phyloP scores from a whole-genome alignment of 1,139 yeast genomes.

The Magnusiomyces sp. region DNA sequence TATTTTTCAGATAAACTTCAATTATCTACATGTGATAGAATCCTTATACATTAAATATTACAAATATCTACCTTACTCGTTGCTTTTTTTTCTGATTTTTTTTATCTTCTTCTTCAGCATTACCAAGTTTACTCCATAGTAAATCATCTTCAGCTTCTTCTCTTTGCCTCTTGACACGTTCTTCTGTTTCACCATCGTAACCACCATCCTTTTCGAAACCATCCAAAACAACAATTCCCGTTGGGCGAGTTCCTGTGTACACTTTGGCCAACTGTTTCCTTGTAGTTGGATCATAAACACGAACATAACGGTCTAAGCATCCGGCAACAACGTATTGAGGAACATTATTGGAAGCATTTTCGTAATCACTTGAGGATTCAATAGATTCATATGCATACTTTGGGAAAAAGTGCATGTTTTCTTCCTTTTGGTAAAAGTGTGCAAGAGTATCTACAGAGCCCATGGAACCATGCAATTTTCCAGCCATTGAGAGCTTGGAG shows the following conservation, averaged over 20 bases:
- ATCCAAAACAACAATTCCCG: conserved; percentile 43
- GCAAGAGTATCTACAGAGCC: conserved; percentile 19
- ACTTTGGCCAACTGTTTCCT: conserved; percentile 62
- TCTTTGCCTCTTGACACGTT: conserved; percentile 2
- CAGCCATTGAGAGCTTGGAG: conserved; percentile 13
- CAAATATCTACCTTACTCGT: too few species aligned
- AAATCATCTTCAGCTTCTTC: conserved; percentile 5
- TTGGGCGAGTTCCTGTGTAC: conserved; percentile 67
- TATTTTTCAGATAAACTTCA: too few species aligned
- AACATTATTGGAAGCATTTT: conserved; percentile 12
- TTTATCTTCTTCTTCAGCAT: conserved; percentile 10
- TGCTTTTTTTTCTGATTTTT: neutral
- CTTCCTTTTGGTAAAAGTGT: neutral
- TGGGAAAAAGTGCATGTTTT: neutral
- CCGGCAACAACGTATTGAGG: conserved; percentile 44
- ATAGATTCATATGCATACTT: neutral
- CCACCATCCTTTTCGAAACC: conserved; percentile 18
- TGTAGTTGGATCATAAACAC: conserved; percentile 57
- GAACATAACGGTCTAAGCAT: conserved; percentile 77
- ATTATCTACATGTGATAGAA: too few species aligned
- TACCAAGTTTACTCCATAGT: conserved; percentile 6
- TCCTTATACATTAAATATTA: too few species aligned
- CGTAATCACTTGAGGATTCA: neutral
- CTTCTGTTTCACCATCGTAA: conserved; percentile 2
- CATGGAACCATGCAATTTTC: conserved; percentile 20